Base-by-base conservation (phyloP, 345 rosid species). In the Citrus sp. region DNA sequence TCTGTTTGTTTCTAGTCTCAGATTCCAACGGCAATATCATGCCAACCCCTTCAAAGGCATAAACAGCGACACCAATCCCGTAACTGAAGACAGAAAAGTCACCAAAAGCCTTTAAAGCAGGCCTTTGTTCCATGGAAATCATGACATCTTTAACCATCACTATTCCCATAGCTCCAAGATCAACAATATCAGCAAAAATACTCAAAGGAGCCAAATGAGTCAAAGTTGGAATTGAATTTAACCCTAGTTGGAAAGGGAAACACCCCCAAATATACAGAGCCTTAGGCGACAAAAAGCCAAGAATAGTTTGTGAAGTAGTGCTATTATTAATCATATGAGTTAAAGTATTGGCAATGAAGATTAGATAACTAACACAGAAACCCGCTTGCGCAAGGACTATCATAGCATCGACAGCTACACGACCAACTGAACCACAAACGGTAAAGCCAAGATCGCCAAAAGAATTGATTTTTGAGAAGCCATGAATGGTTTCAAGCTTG, bases 141-240 rank as follows among this genome's bases (percentile, higher is more conserved):
- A 85, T 60, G 40, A 88, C 82, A 76, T 90, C 93, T 79, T 93
- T 84, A 7, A 88, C 91, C 82, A 93, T 87, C 21, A 90, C 94
- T 60, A 93, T 86, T 18, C 88, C 77, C 67, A 89, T 89, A 5
- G 95, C 93, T 5, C 82, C 94, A 1, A 93, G 87, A 76, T 93
- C 97, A 6, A 89, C 93, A 21, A 91, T 66, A 78, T 91, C 97
- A 28, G 95, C 94, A 76, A 93, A 91, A 27, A 93, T 90, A 77
- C 97, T 93, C 87, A 93, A 69, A 75, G 95, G 95, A 27, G 97
- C 97, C 77, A 90, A 76, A 82, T 87, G 93, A 74, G 97, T 91
- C 74, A 91, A 73, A 2, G 91, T 80, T 19, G 91, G 86, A 67
- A 93, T 87, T 12, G 95, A 91, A 81, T 85, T 91, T 76, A 93